phyloP scores from a whole-genome alignment of 352 stramenopile genomes.

The Globisporangium canariense region DNA sequence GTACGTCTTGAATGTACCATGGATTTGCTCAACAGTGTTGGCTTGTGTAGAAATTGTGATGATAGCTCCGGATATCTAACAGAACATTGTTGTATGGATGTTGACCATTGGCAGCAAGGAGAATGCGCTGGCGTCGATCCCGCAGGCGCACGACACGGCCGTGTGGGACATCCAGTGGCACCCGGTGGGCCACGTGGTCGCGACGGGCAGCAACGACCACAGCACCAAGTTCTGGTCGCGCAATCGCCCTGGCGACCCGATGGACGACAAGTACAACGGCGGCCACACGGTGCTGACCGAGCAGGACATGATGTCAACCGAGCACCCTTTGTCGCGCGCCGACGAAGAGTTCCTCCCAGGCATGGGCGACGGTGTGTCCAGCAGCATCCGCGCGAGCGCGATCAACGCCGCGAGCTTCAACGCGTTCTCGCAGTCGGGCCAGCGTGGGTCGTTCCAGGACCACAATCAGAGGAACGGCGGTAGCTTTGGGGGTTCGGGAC shows the following conservation, averaged over 20 bases:
- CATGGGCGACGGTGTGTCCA: slow-evolving; percentile 51
- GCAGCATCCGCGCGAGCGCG: slow-evolving; percentile 54
- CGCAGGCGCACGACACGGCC: slow-evolving; percentile 94
- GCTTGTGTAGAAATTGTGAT: neutral
- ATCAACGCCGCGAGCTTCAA: slow-evolving; percentile 77
- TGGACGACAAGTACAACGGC: slow-evolving; percentile 89
- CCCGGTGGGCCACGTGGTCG: slow-evolving; percentile 94
- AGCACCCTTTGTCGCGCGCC: slow-evolving; percentile 13
- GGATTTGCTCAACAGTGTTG: neutral
- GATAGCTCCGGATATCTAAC: neutral
- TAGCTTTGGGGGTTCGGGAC: slow-evolving; percentile 21
- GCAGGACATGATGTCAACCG: slow-evolving; percentile 42
- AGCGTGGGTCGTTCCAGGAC: slow-evolving; percentile 20
- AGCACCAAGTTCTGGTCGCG: slow-evolving; percentile 98
- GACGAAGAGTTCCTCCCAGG: slow-evolving; percentile 58
- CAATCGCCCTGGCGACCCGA: slow-evolving; percentile 90
- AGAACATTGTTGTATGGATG: neutral
- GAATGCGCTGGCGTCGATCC: slow-evolving; percentile 78
- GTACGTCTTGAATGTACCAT: slow-evolving; percentile 25
- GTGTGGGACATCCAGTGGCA: slow-evolving; percentile 99
- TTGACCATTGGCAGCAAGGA: slow-evolving; percentile 50
- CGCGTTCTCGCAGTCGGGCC: slow-evolving; percentile 42
- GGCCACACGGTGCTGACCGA: slow-evolving; percentile 70
- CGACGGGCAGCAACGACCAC: slow-evolving; percentile 95
- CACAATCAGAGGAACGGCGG: slow-evolving; percentile 10